These are phyloP conservation scores for Nannochloropsis salina DNA, from an alignment of 108 stramenopile species.

Conservation along the genomic window DNA sequence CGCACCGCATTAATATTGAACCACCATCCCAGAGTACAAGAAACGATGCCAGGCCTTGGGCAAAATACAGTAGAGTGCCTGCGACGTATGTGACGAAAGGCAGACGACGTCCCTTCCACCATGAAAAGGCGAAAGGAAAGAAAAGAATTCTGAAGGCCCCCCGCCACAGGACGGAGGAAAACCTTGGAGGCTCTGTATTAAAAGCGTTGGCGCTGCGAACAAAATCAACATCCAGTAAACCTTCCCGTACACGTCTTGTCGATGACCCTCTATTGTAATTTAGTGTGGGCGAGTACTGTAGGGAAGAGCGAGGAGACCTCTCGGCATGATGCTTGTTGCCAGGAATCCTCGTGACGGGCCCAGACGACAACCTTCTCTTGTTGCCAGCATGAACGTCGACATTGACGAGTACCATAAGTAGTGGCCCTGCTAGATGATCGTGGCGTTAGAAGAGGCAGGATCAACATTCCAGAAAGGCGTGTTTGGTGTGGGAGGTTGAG, in stretches of 20 bases:
- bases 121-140: slow-evolving; percentile 9
- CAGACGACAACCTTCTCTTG: too few relatives aligned
- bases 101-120: not conserved
- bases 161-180: not conserved
- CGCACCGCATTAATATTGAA: not conserved
- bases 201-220: not conserved
- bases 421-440: too few relatives aligned
- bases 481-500: too few relatives aligned
- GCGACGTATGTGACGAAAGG: not conserved
- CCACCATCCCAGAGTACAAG: not conserved
- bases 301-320: too few relatives aligned
- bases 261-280: too few relatives aligned
- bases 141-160: not conserved
- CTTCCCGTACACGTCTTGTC: not conserved
- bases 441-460: too few relatives aligned
- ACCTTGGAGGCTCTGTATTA: not conserved
- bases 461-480: too few relatives aligned
- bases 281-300: too few relatives aligned
- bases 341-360: too few relatives aligned
- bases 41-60: not conserved
- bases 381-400: too few relatives aligned
- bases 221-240: not conserved
- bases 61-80: not conserved
- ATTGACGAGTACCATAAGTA: too few relatives aligned
- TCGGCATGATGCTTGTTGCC: too few relatives aligned